Evolutionary conservation across 176 grass and related monocot species (phyloP).

Genomic region (Hyparrhenia diplandra): DNA sequence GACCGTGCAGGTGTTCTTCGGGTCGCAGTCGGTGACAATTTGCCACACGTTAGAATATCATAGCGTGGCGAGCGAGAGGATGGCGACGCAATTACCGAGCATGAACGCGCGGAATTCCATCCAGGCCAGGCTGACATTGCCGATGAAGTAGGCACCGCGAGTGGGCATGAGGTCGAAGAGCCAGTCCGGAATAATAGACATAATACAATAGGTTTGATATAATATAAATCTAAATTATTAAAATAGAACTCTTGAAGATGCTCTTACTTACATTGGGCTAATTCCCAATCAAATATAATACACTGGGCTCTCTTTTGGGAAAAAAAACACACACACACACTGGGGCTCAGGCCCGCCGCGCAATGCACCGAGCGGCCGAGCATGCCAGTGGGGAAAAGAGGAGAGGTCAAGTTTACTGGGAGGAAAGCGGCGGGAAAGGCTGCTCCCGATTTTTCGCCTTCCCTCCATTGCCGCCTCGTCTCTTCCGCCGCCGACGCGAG

Average conservation of each 20-base stretch:
- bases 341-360: background rate
- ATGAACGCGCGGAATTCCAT: slow-evolving; percentile 98
- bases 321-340: too few relatives aligned
- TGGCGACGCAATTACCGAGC: slow-evolving; percentile 82
- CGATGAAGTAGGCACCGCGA: slow-evolving; percentile 81
- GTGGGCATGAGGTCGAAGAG: slow-evolving; percentile 88
- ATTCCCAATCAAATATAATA: too few relatives aligned
- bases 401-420: background rate
- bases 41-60: too few relatives aligned
- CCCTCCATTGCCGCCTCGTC: background rate
- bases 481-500: background rate
- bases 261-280: too few relatives aligned
- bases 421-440: background rate
- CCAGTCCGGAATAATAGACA: slow-evolving; percentile 98
- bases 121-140: slow-evolving; percentile 83
- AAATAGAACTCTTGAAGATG: too few relatives aligned
- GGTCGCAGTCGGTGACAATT: too few relatives aligned
- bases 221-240: too few relatives aligned
- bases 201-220: too few relatives aligned
- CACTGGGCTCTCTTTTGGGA: too few relatives aligned
- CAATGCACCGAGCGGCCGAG: too few relatives aligned
- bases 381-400: too few relatives aligned
- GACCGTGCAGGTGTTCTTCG: too few relatives aligned
- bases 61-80: slow-evolving; percentile 81
- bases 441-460: background rate